Evolutionary conservation across 2,329 filamentous ascomycete genomes (phyloP), one percentile per base, ranked within the genome.

Genomic region (Aspergillus sp.): DNA sequence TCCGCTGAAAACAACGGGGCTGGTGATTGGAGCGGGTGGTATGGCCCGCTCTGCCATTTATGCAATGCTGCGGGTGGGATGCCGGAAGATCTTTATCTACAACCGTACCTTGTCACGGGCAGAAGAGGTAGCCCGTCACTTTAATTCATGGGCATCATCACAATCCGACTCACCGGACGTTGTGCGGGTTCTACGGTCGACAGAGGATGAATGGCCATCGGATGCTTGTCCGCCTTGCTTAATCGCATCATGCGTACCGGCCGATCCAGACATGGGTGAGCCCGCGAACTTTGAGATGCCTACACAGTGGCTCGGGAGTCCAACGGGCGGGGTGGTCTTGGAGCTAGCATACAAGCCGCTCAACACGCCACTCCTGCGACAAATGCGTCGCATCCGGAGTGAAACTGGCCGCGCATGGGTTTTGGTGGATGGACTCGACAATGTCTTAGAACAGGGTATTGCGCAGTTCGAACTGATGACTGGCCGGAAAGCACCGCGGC

Each of bases 381-480:
- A 90, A 58, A 81, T 87, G 47, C 77, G 82, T 69, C 73, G 45
- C 68, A 80, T 63, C 73, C 80, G 17, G 71, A 81, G 47, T 72
- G 77, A 53, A 77, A 86, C 37, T 4, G 62, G 61, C 5, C 61
- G 60, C 30, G 67, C 66, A 5, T 90, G 86, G 86, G 83, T 89
- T 0, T 76, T 86, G 15, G 80, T 90, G 65, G 85, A 90, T 58
- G 86, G 86, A 0, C 70, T 90, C 10, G 86, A 90, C 57, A 75
- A 90, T 42, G 67, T 91, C 12, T 85, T 85, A 0, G 87, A 90
- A 62, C 86, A 90, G 61, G 87, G 84, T 0, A 87, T 87, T 66
- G 86, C 86, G 1, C 86, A 90, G 58, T 91, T 90, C 60, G 87
- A 91, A 66, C 68, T 90, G 2, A 88, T 90, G 62, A 90, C 86